A percentile compares a stretch with the other conserved stretches of the same genome.
phyloP scores from a whole-genome alignment of 768 basidiomycete genomes.

The Xanthoconium purpureum region DNA sequence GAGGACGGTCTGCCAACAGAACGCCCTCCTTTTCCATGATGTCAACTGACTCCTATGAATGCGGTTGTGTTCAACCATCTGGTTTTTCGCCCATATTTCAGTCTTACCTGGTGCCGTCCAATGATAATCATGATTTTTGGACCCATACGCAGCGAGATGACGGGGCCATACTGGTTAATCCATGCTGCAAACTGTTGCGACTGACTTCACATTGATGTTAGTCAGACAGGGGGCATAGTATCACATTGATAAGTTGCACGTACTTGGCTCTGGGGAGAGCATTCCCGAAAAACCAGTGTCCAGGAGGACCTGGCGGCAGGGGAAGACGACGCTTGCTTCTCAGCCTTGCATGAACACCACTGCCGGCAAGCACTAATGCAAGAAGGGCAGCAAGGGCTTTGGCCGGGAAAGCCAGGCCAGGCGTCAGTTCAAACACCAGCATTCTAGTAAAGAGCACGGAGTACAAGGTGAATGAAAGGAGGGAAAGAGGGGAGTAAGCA shows the following conservation, averaged over 20 bases:
- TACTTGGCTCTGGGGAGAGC: conserved; percentile 28
- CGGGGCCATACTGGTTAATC: conserved; percentile 58
- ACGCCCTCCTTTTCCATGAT: conserved; percentile 69
- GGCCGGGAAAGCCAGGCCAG: conserved; percentile 5
- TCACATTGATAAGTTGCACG: background rate
- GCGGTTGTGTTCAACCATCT: background rate
- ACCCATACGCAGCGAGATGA: conserved; percentile 57
- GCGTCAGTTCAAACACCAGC: conserved; percentile 8
- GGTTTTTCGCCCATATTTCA: too few species aligned
- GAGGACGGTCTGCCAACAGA: conserved; percentile 51
- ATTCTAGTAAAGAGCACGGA: too few species aligned
- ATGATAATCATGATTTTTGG: conserved; percentile 31
- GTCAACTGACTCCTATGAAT: conserved; percentile 51
- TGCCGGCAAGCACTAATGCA: conserved; percentile 15
- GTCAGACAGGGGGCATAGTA: background rate
- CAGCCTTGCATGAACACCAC: conserved; percentile 7
- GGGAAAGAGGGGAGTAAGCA: background rate
- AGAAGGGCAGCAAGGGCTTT: conserved; percentile 16
- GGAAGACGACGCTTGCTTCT: conserved; percentile 18
- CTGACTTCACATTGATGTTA: conserved; percentile 12
- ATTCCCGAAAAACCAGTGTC: conserved; percentile 34
- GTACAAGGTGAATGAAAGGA: background rate
- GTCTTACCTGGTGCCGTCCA: conserved; percentile 36
- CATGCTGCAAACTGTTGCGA: conserved; percentile 52
- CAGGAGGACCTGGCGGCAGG: conserved; percentile 30